Evolutionary conservation across 2,329 filamentous ascomycete genomes (phyloP), one percentile per base, ranked within the genome.

Genomic region (Massarina eburnea): DNA sequence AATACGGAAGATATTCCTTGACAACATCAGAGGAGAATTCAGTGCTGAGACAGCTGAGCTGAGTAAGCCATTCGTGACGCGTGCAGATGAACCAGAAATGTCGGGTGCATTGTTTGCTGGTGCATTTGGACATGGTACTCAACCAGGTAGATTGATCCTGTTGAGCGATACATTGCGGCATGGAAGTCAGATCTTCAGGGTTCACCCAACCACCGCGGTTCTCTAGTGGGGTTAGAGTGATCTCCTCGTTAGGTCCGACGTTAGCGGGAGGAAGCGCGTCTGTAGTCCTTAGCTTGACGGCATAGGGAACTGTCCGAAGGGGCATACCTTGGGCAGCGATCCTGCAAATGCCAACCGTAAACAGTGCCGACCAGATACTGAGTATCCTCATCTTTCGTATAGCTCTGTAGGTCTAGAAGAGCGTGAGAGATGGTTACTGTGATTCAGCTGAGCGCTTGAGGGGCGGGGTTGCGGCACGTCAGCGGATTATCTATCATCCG

Each of bases 91-190:
- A 17, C 32, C 62, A 60, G 43, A 68, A 66, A 46, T 66, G 64
- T 10, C 37, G 26, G 26, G 58, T 69, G 53, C 64, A 68, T 54
- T 45, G 46, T 44, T 46, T 62, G 38, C 48, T 37, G 20, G 59
- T 66, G 43, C 66, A 70, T 46, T 44, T 54, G 5, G 66, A 63
- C 61, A 70, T 64, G 43, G 59, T 40, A 42, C 38, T 48, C 41
- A 70, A 49, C 66, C 64, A 70, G 30, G 40, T 19, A 26, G 60
- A 55, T 36, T 49, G 59, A 39, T 68, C 61, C 37, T 70, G 66
- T 47, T 68, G 61, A 39, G 61, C 63, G 39, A 70, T 58, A 41
- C 66, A 70, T 39, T 68, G 64, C 34, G 66, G 65, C 63, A 70
- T 68, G 18, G 65, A 39, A 49, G 45, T 17, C 36, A 68, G 45